Conservation (phyloP, 1,139 yeast species). For the Scheffersomyces cryptocercus region DNA sequence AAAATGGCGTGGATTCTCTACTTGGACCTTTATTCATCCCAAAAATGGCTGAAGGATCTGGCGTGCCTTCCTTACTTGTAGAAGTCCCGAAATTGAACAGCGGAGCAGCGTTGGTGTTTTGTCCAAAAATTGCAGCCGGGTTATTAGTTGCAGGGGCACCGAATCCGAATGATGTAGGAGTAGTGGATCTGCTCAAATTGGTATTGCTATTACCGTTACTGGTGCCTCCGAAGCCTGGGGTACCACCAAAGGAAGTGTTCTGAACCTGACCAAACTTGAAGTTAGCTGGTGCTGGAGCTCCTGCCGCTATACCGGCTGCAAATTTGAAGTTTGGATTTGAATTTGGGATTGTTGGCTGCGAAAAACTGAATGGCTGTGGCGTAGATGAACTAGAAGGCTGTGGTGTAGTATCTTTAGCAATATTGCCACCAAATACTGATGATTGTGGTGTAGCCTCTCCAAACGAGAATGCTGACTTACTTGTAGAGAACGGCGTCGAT, state of each 20-base stretch:
- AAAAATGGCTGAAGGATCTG: conserved; percentile 30
- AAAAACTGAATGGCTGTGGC: conserved; percentile 6
- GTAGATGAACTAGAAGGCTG: conserved; percentile 3
- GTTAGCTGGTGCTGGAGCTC: conserved; percentile 1
- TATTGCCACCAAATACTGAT: conserved; percentile 12
- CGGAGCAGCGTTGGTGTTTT: conserved; percentile 5
- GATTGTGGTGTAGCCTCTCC: neutral
- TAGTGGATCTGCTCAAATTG: conserved; percentile 5
- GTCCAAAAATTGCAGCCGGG: conserved; percentile 8
- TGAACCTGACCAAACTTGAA: conserved; percentile 5
- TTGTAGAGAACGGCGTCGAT: neutral
- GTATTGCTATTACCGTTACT: neutral
- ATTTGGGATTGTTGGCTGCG: neutral
- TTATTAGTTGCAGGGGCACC: conserved; percentile 1
- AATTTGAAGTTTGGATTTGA: conserved; percentile 10
- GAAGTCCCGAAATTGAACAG: conserved; percentile 8
- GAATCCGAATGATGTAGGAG: conserved; percentile 11
- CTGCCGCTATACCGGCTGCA: conserved; percentile 9
- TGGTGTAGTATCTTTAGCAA: conserved; percentile 4
- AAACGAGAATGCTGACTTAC: conserved; percentile 2
- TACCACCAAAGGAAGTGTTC: conserved; percentile 3
- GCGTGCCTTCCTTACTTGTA: conserved; percentile 26
- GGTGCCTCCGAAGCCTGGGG: conserved; percentile 4
- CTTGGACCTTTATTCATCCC: conserved; percentile 6
- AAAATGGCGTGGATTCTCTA: conserved; percentile 1